Base-by-base conservation (phyloP, 805 yeast species). In the Tetrapisispora pingtungensis region DNA sequence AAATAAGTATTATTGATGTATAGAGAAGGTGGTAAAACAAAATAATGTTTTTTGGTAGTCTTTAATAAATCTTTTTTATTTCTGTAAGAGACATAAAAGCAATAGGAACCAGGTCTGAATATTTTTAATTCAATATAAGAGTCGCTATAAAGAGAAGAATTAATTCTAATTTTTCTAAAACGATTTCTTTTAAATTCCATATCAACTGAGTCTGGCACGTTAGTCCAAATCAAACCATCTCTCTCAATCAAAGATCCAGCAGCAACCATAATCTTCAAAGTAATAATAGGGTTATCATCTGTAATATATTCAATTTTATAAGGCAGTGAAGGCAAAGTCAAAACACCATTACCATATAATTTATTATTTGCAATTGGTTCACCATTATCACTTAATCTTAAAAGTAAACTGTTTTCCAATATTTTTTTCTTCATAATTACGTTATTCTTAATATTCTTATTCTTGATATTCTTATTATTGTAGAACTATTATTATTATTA, bases 21-120 rank as follows among this genome's bases (percentile, higher is more conserved):
- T 46, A 90, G 71, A 13, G 80, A 77, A 3, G 96, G 94, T 1
- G 89, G 87, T 12, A 83, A 95, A 27, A 78, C 81, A 62, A 90
- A 85, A 61, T 81, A 80, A 63, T 70, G 80, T 52, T 74, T 72
- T 30, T 80, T 67, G 0, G 95, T 80, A 1, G 75, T 69, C 19
- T 64, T 65, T 34, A 71, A 53, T 33, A 62, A 47, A n/a, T 61
- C 66, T 5, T 53, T 32, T 12, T 49, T 56, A 28, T 62, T 66
- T 30, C 70, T 66, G 58, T 80, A 88, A 10, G 81, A 72, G 18
- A 84, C 68, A 56, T 80, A 84, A 62, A 78, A 89, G 47, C 83
- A 74, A 63, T 74, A 90, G 1, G 94, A 74, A 3, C 98, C 98
- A 1, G 96, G 88, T 7, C 58, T 63, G 56, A 63, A 77, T 44